Conservation (phyloP, 176 grass and related monocot genomes). For the Bolboschoenus planiculmis region DNA sequence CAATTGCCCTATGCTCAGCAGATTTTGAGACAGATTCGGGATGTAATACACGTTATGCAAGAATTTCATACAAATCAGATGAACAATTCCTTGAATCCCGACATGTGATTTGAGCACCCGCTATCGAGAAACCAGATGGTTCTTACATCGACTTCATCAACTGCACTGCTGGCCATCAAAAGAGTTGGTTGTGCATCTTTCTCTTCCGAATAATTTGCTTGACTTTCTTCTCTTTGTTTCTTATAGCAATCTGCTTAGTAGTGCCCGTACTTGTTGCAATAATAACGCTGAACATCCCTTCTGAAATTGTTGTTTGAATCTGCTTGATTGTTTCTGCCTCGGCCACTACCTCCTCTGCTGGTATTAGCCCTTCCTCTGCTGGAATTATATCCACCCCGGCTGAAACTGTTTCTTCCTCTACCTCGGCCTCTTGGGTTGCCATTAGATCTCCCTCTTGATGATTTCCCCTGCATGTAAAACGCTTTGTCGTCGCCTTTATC, state of each 20-base stretch:
- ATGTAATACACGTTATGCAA: not conserved
- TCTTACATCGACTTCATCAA: not conserved
- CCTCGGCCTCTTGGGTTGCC: not conserved
- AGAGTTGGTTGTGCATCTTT: not conserved
- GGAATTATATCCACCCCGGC: too few species aligned
- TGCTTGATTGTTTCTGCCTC: not conserved
- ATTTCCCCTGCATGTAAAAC: not conserved
- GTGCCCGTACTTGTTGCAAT: not conserved
- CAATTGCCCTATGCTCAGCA: not conserved
- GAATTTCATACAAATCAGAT: not conserved
- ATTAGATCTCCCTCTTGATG: not conserved
- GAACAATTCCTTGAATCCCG: not conserved
- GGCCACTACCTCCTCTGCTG: not conserved
- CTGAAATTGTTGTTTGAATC: not conserved
- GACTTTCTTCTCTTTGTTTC: not conserved
- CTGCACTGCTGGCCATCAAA: not conserved
- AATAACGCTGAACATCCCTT: not conserved
- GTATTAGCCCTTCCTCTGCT: too few species aligned
- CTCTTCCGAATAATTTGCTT: not conserved
- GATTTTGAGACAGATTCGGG: not conserved
- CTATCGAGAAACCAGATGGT: not conserved
- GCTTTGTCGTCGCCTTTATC: not conserved
- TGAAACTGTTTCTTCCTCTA: too few species aligned
- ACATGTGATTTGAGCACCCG: slow-evolving; percentile 8
- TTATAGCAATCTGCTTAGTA: not conserved